Conservation (phyloP, 768 basidiomycete species). For the Rossbeevera mucosa region DNA sequence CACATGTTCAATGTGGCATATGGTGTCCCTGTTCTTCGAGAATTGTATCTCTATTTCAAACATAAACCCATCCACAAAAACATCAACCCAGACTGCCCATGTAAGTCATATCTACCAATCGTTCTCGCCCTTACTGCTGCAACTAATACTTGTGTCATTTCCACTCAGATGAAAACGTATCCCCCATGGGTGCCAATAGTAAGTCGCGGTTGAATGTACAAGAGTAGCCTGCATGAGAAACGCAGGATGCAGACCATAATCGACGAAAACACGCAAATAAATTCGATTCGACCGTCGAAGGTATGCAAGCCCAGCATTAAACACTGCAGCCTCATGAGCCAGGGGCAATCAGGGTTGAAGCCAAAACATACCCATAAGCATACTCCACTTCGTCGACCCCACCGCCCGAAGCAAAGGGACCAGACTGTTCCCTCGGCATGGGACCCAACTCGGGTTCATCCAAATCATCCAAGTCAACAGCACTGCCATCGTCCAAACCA, state of each 20-base stretch:
- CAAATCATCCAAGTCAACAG: slow-evolving; percentile 68
- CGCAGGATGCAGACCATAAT: too few relatives aligned
- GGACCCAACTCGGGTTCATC: slow-evolving; percentile 71
- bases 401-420: slow-evolving; percentile 72
- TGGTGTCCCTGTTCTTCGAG: too few relatives aligned
- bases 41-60: not conserved
- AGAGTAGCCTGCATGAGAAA: not conserved
- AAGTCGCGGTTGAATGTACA: not conserved
- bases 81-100: not conserved
- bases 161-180: not conserved
- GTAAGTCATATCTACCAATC: not conserved
- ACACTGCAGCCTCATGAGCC: slow-evolving; percentile 22
- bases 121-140: not conserved
- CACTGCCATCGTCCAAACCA: slow-evolving; percentile 72
- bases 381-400: slow-evolving; percentile 91
- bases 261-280: too few relatives aligned
- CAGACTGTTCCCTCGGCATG: slow-evolving; percentile 66
- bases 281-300: too few relatives aligned
- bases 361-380: slow-evolving; percentile 66
- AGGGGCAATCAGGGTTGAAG: not conserved
- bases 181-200: too few relatives aligned
- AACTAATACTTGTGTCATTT: not conserved
- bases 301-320: slow-evolving; percentile 8
- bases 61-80: too few relatives aligned
- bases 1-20: not conserved